phyloP scores from a whole-genome alignment of 345 rosid species.

The Sapria himalayana region DNA sequence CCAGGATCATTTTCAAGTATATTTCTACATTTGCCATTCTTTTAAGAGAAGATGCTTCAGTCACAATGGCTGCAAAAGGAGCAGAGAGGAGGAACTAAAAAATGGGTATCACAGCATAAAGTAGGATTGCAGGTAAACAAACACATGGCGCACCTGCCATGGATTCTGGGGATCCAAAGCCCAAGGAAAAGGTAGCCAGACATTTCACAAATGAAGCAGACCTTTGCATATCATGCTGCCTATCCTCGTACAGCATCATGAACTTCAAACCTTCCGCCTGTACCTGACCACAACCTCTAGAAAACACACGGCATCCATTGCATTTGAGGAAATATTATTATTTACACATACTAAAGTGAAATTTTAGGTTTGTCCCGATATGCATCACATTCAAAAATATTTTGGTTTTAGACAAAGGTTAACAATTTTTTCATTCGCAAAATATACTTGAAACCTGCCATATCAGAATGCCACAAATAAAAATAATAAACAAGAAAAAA shows the following conservation, averaged over 20 bases:
- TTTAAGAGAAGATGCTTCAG: constrained; percentile 70
- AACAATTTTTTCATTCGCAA: no score
- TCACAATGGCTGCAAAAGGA: constrained; percentile 47
- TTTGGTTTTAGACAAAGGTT: no score
- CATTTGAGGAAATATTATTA: no score
- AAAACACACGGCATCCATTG: no score
- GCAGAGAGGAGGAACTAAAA: constrained; percentile 3
- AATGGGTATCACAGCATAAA: neutral
- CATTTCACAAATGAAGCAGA: constrained; percentile 92
- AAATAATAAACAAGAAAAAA: no score
- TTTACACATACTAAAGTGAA: no score
- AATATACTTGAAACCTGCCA: no score
- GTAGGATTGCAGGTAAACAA: no score
- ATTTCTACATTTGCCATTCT: constrained; percentile 70
- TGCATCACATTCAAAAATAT: no score
- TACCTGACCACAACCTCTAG: constrained; percentile 76
- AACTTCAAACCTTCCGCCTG: constrained; percentile 78
- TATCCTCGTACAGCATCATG: constrained; percentile 82
- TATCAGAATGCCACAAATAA: no score
- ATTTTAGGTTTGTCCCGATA: no score
- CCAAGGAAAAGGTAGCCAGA: constrained; percentile 61
- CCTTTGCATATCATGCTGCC: constrained; percentile 93
- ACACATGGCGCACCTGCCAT: constrained; percentile 42
- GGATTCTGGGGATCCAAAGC: constrained; percentile 70
- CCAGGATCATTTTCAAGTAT: constrained; percentile 91